Evolutionary conservation across 176 grass and related monocot species (phyloP), one percentile per base, ranked within the genome.

Genomic region (Musa troglodytarum): DNA sequence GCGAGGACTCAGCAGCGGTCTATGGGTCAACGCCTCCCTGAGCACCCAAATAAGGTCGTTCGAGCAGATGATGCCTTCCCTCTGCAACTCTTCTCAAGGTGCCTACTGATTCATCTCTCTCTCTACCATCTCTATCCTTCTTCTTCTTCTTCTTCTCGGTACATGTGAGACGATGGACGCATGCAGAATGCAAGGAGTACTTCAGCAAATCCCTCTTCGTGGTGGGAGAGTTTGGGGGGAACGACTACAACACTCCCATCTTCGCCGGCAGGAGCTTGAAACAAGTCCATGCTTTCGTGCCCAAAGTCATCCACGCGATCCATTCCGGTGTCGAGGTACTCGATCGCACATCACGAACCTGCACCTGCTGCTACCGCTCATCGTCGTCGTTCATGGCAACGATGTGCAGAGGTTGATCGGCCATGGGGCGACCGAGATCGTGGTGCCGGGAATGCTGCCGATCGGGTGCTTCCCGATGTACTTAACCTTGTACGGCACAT

Each of bases 211-310:
- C 90, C 0, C 88, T 97, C 10, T 93, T 97, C 83, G 75, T 93
- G 56, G 77, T 93, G 65, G 94, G 94, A 65, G 94, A 93, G 85
- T 91, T 97, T 79, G 90, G 94, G 1, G 90, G 90, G 23, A 97
- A 97, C 78, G 94, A 97, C 78, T 97, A 97, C 81, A 83, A 81
- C 75, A 88, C 90, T 63, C 73, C 82, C 70, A 83, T 89, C 76
- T 81, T 88, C 65, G 83, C 94, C 11, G 81, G 86, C 1, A 85
- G 81, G 81, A 87, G 68, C 2, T 72, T 93, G 3, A 88, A 84
- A 1, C 80, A 89, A 69, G 84, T 86, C 70, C 88, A 85, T 62
- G 53, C 26, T 17, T 81, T 80, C 63, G 81, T 91, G 17, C 94
- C 94, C 0, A 50, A 52, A 8, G 86, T 97, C 74, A 83, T 97